A percentile compares a stretch with the other conserved stretches of the same genome.
Evolutionary conservation across 495 filamentous ascomycete genomes (phyloP).

Genomic region (Penicillium lagena): DNA sequence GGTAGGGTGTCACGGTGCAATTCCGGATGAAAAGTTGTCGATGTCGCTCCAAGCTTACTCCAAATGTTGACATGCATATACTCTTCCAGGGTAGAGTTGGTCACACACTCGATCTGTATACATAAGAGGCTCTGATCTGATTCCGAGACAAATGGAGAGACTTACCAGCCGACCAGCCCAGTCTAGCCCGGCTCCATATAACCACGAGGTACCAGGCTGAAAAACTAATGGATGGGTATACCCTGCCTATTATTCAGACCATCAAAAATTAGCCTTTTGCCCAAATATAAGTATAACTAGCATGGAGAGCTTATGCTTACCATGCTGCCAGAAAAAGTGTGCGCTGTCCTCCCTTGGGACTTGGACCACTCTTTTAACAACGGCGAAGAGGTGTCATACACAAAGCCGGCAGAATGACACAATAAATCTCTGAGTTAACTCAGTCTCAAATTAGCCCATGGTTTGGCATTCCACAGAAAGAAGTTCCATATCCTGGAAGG

Average conservation of each 20-base stretch:
- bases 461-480: background rate
- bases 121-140: background rate
- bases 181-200: constrained; percentile 37
- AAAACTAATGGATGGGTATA: constrained; percentile 30
- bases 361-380: constrained; percentile 8
- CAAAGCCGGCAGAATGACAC: constrained; percentile 7
- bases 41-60: constrained; percentile 17
- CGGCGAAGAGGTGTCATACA: constrained; percentile 9
- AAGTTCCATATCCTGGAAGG: too few species aligned
- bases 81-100: constrained; percentile 27
- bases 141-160: too few species aligned
- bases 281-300: too few species aligned
- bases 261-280: too few species aligned
- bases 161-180: constrained; percentile 38
- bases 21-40: constrained; percentile 12
- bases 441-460: background rate
- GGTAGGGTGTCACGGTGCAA: background rate
- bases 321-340: constrained; percentile 10
- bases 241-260: constrained; percentile 5
- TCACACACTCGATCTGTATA: constrained; percentile 16
- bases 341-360: constrained; percentile 3
- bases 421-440: constrained; percentile 3
- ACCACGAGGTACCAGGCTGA: constrained; percentile 40
- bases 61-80: constrained; percentile 40
- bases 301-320: background rate